Conservation (phyloP, 1,284 basidiomycete genomes). For the Papiliotrema laurentii region DNA sequence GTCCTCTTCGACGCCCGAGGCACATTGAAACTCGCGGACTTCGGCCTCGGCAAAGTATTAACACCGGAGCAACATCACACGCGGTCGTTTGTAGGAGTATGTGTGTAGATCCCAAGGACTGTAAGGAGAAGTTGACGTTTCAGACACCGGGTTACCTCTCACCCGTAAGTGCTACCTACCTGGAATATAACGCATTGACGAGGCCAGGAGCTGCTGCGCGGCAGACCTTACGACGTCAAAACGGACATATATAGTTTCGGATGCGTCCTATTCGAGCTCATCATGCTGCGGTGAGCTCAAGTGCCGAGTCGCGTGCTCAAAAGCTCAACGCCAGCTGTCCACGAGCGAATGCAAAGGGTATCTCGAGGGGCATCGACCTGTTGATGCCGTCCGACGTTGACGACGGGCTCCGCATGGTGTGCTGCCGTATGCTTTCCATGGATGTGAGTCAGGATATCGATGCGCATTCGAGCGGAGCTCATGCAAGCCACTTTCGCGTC, state of each 20-base stretch:
- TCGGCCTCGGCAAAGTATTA: neutral
- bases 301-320: neutral
- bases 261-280: neutral
- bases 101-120: neutral
- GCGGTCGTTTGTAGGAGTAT: neutral
- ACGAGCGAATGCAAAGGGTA: neutral
- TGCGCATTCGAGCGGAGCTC: neutral
- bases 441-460: neutral
- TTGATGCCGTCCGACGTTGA: neutral
- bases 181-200: neutral
- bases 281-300: neutral
- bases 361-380: neutral
- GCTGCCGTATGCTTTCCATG: neutral
- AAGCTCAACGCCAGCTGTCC: neutral
- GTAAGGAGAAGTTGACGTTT: neutral
- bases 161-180: neutral
- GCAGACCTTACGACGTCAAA: neutral
- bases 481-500: neutral
- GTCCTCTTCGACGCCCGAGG: neutral
- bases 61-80: neutral
- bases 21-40: neutral
- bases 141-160: neutral
- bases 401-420: neutral
- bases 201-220: neutral
- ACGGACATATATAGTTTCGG: neutral